A percentile compares a stretch with the other conserved stretches of the same genome.
Evolutionary conservation across 768 basidiomycete genomes (phyloP).

Genomic region (Terana coerulea): DNA sequence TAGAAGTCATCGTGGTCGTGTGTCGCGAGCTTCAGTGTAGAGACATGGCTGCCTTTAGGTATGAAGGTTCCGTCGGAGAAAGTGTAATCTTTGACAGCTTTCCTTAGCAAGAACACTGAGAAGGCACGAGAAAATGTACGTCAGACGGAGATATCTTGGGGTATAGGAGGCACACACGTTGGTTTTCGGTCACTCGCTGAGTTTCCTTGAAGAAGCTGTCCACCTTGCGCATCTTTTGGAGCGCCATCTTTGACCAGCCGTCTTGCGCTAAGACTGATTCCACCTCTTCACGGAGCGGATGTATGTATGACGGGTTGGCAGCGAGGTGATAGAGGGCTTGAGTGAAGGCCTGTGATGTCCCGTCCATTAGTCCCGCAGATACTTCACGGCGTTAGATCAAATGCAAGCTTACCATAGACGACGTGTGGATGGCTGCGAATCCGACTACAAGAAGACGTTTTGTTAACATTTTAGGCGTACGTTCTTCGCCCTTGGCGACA

Average conservation of each 20-base stretch:
- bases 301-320: constrained; percentile 23
- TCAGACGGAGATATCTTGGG: neutral
- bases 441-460: constrained; percentile 11
- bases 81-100: constrained; percentile 30
- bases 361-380: neutral
- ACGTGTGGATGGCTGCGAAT: constrained; percentile 21
- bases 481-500: constrained; percentile 2
- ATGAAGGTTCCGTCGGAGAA: constrained; percentile 43
- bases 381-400: no score
- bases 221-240: constrained; percentile 29
- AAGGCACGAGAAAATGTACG: neutral
- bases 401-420: constrained; percentile 14
- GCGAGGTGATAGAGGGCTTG: constrained; percentile 28
- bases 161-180: constrained; percentile 17
- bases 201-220: constrained; percentile 34
- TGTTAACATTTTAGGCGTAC: neutral
- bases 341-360: constrained; percentile 19
- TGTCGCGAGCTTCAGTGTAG: constrained; percentile 24
- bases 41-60: constrained; percentile 35
- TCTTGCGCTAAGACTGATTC: constrained; percentile 22
- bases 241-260: constrained; percentile 25
- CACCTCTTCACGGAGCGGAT: constrained; percentile 29
- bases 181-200: constrained; percentile 20
- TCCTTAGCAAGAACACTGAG: constrained; percentile 26
- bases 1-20: constrained; percentile 32